Evolutionary conservation across 2,329 filamentous ascomycete genomes (phyloP), one percentile per base, ranked within the genome.

Genomic region (Zymoseptoria tritici): DNA sequence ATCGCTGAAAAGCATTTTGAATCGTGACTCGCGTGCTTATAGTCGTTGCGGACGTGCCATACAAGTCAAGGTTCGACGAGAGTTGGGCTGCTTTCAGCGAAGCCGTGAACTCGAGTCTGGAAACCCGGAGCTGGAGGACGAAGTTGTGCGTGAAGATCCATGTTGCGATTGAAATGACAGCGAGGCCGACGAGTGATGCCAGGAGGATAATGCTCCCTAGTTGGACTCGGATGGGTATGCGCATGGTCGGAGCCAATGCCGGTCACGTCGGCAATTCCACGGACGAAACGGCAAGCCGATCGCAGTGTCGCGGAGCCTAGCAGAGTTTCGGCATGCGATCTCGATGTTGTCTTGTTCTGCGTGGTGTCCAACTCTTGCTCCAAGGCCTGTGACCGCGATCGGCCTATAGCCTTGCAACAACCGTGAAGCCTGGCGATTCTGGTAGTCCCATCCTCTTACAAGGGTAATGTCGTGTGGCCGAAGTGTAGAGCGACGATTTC

Each of bases 161-260:
- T 72, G 87, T 89, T 68, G 91, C 90, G 63, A 96, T 83, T 16
- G 90, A 85, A 62, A 96, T 82, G 62, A 96, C 85, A 58, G 87
- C 85, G 62, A 96, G 82, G 57, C 87, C 86, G 59, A 89, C 77
- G 59, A 95, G 82, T 54, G 90, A 86, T 61, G 88, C 85, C 61
- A 90, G 71, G 65, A 94, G 79, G 69, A 96, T 90, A 64, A 96
- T 81, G 73, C 86, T 81, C 66, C 85, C 90, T 68, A 97, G 82
- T 82, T 97, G 92, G 77, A 92, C 87, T 67, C 91, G 84, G 70
- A 96, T 96, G 60, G 89, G 87, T 73, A 96, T 85, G 74, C 91
- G 85, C 90, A 96, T 93, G 22, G 59, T 66, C 55, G 9, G 7
- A n/a, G 11, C n/a, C 50, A 21, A 21, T 24, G 50, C 31, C 36